Percentiles rank a stretch among this genome's conserved stretches.
Conservation (phyloP, 371 early-diverging fungal genomes). For the Mortierella sp. region DNA sequence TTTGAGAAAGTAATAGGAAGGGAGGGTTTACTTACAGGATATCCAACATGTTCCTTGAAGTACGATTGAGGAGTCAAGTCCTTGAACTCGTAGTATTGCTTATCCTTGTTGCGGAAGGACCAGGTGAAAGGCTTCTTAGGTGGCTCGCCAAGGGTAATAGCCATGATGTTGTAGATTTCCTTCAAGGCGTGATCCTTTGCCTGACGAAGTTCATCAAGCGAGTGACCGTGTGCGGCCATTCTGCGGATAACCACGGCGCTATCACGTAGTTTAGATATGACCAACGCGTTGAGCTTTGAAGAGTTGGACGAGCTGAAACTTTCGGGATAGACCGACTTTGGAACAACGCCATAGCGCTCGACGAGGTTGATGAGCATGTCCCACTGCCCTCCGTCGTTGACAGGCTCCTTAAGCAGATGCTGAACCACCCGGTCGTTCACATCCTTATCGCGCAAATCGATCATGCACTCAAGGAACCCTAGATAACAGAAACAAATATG, state of each 20-base stretch:
- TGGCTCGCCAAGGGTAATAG: slow-evolving; percentile 83
- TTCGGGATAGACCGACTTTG: slow-evolving; percentile 82
- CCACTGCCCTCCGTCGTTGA: slow-evolving; percentile 83
- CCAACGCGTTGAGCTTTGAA: slow-evolving; percentile 69
- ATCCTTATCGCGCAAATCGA: slow-evolving; percentile 73
- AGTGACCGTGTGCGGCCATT: slow-evolving; percentile 60
- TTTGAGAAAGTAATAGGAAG: not conserved
- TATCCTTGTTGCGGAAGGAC: slow-evolving; percentile 78
- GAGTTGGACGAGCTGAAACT: slow-evolving; percentile 75
- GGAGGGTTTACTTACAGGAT: slow-evolving; percentile 59
- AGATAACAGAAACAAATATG: too few species aligned
- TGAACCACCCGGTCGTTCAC: slow-evolving; percentile 81
- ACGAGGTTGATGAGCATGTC: slow-evolving; percentile 85
- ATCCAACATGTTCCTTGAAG: slow-evolving; percentile 74
- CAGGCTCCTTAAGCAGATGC: slow-evolving; percentile 75
- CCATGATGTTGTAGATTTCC: slow-evolving; percentile 80
- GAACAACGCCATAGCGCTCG: slow-evolving; percentile 84
- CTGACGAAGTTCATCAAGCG: slow-evolving; percentile 49
- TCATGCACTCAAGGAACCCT: slow-evolving; percentile 82
- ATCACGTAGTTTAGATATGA: slow-evolving; percentile 80
- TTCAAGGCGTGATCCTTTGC: slow-evolving; percentile 74
- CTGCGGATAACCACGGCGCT: slow-evolving; percentile 74
- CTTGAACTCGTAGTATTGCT: slow-evolving; percentile 67
- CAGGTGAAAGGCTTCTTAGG: slow-evolving; percentile 76
- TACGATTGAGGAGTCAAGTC: slow-evolving; percentile 76